phyloP scores from a whole-genome alignment of 2,329 filamentous ascomycete species.

The Scleromitrula shiraiana region DNA sequence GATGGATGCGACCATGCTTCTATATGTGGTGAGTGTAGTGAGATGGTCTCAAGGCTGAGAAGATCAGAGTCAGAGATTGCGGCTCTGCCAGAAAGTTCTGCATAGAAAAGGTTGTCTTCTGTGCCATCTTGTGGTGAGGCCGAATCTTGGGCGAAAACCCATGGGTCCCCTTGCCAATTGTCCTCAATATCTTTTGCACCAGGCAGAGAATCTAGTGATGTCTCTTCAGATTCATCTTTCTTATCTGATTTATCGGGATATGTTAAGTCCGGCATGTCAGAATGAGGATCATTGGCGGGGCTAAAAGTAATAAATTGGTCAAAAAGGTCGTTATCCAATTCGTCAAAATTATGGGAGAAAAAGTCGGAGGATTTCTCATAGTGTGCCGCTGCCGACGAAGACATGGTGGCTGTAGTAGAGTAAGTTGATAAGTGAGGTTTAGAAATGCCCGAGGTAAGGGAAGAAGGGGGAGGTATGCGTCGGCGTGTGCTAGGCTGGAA shows the following conservation, averaged over 20 bases:
- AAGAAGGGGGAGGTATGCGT: conserved; percentile 9
- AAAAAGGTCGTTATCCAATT: conserved; percentile 54
- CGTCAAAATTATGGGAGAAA: conserved; percentile 39
- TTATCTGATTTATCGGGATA: conserved; percentile 41
- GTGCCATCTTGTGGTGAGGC: conserved; percentile 12
- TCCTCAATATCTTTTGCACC: conserved; percentile 11
- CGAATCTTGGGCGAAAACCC: conserved; percentile 14
- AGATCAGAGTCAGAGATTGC: conserved; percentile 28
- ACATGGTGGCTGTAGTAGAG: conserved; percentile 17
- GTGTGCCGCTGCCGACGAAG: conserved; percentile 27
- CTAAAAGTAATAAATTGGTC: conserved; percentile 55
- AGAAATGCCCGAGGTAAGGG: conserved; percentile 7
- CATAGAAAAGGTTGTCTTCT: conserved; percentile 19
- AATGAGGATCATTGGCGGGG: conserved; percentile 38
- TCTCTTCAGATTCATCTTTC: conserved; percentile 18
- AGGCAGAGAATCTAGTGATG: conserved; percentile 15
- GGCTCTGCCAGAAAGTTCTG: conserved; percentile 24
- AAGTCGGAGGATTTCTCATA: conserved; percentile 44
- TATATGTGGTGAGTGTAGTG: conserved; percentile 21
- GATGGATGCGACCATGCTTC: conserved; percentile 13
- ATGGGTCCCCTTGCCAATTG: conserved; percentile 14
- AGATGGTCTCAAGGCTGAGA: conserved; percentile 26
- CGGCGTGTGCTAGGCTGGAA: conserved; percentile 5
- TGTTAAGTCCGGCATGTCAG: conserved; percentile 37
- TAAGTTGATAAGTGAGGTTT: conserved; percentile 7